Conservation (phyloP, 805 yeast species). For the Cyberlindnera maritima region DNA sequence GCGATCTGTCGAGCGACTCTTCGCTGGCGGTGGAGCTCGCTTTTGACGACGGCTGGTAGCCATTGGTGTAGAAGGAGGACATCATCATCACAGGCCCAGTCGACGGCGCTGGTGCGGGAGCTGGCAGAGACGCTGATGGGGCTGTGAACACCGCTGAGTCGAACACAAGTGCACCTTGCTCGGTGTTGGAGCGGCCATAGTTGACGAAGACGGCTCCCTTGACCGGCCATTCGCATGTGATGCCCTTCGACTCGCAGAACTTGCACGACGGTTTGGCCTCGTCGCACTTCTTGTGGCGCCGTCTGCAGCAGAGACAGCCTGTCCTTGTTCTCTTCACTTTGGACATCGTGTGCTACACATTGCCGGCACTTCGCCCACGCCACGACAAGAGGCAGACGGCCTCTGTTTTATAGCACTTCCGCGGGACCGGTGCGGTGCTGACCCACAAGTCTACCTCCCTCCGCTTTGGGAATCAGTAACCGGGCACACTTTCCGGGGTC, state of each 20-base stretch:
- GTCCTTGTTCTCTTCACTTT: conserved; percentile 17
- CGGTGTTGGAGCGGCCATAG: conserved; percentile 1
- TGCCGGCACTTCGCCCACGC: too few relatives aligned
- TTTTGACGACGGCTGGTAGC: background rate
- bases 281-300: conserved; percentile 20
- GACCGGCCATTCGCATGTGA: conserved; percentile 20
- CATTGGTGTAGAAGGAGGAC: background rate
- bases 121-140: background rate
- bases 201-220: conserved; percentile 18
- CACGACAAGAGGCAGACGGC: too few relatives aligned
- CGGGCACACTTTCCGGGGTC: background rate
- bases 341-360: background rate
- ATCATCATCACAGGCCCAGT: background rate
- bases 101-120: too few relatives aligned
- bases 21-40: conserved; percentile 1
- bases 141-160: background rate
- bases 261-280: conserved; percentile 17
- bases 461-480: conserved; percentile 1
- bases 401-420: conserved; percentile 1
- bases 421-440: conserved; percentile 5
- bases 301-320: conserved; percentile 20
- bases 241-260: conserved; percentile 14
- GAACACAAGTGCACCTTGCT: background rate
- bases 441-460: background rate
- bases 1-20: background rate